Percentiles rank a stretch among this genome's conserved stretches.
phyloP scores from a whole-genome alignment of 495 filamentous ascomycete species.

The Letharia lupina region DNA sequence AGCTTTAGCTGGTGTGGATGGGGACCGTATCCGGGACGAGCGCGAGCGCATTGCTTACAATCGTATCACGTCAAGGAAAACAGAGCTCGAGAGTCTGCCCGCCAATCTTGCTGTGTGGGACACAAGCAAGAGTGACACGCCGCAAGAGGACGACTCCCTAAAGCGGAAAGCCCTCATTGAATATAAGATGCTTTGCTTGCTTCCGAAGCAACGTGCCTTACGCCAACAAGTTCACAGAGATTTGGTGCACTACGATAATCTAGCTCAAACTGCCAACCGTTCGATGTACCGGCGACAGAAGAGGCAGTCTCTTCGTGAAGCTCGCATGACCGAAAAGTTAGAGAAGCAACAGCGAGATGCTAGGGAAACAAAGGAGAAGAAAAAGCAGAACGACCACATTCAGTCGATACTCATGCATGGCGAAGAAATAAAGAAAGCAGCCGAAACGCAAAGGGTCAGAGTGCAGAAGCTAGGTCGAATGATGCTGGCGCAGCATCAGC shows the following conservation, averaged over 20 bases:
- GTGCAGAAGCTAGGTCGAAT: constrained; percentile 76
- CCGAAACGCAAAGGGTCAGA: constrained; percentile 50
- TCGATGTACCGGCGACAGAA: constrained; percentile 85
- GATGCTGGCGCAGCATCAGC: constrained; percentile 81
- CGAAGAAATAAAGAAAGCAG: constrained; percentile 51
- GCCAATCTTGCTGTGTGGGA: constrained; percentile 83
- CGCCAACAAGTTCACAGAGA: constrained; percentile 78
- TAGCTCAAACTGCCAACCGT: constrained; percentile 91
- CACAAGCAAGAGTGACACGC: constrained; percentile 55
- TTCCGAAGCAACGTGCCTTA: constrained; percentile 75
- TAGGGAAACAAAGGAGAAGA: constrained; percentile 86
- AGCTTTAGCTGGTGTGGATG: constrained; percentile 35
- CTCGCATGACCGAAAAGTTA: constrained; percentile 92
- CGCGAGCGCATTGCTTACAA: constrained; percentile 84
- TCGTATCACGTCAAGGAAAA: constrained; percentile 70
- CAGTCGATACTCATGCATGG: constrained; percentile 62
- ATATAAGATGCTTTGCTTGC: constrained; percentile 73
- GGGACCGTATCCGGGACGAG: constrained; percentile 73
- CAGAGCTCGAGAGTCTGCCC: constrained; percentile 70
- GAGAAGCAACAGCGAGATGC: constrained; percentile 98
- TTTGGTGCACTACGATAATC: constrained; percentile 87
- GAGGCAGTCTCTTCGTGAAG: constrained; percentile 92
- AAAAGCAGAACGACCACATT: constrained; percentile 88
- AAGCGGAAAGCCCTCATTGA: constrained; percentile 90
- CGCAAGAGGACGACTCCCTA: constrained; percentile 68